A percentile compares a stretch with the other conserved stretches of the same genome.
Conservation (phyloP, 2,329 filamentous ascomycete genomes). For the Cladosporium sp. region DNA sequence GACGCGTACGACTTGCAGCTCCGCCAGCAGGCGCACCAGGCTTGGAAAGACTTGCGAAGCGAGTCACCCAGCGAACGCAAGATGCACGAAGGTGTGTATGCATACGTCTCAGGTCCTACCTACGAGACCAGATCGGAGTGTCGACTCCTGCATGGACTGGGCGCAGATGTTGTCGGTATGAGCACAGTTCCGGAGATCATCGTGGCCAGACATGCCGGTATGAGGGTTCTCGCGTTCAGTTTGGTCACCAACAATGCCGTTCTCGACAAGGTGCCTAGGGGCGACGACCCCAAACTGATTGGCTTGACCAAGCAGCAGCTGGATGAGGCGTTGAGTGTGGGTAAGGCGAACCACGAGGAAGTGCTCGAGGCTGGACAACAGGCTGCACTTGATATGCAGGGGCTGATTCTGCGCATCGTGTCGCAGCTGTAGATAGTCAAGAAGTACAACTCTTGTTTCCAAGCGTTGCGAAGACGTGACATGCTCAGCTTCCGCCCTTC, state of each 20-base stretch:
- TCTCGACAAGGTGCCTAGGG: conserved; percentile 54
- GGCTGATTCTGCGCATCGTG: conserved; percentile 44
- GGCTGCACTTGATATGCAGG: conserved; percentile 61
- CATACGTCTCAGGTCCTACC: conserved; percentile 60
- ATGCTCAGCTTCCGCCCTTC: conserved; percentile 25
- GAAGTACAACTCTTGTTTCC: conserved; percentile 4
- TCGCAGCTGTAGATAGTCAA: conserved; percentile 33
- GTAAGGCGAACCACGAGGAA: conserved; percentile 62
- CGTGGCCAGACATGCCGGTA: conserved; percentile 60
- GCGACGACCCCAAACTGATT: conserved; percentile 54
- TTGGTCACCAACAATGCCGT: conserved; percentile 64
- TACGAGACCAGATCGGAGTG: conserved; percentile 65
- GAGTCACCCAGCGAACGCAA: conserved; percentile 43
- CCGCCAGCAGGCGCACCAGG: conserved; percentile 52
- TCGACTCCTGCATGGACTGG: conserved; percentile 56
- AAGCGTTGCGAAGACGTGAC: background rate
- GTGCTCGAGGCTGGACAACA: conserved; percentile 58
- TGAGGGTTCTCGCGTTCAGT: conserved; percentile 61
- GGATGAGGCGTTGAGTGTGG: conserved; percentile 52
- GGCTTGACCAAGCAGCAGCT: conserved; percentile 48
- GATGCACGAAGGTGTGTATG: conserved; percentile 63
- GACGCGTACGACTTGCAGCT: conserved; percentile 64
- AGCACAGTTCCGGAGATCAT: conserved; percentile 66
- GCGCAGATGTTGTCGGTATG: conserved; percentile 69
- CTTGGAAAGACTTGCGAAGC: conserved; percentile 50